Percentiles rank a stretch among this genome's conserved stretches.
Conservation (phyloP, 257 asterid species). For the Galeopsis tetrahit region DNA sequence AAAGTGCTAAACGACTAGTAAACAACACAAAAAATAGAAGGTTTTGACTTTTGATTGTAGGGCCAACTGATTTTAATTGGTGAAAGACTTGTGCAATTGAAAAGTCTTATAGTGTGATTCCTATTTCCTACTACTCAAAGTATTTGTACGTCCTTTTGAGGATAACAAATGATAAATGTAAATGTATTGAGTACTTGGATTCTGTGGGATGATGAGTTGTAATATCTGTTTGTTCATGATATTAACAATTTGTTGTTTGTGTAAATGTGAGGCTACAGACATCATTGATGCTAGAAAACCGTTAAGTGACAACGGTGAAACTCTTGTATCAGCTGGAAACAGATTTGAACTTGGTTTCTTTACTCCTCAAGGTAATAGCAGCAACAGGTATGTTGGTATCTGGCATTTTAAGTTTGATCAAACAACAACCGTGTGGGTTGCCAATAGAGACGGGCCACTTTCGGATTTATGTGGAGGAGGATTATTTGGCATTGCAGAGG, state of each 20-base stretch:
- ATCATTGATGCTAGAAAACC: slow-evolving; percentile 27
- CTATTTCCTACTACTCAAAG: too few relatives aligned
- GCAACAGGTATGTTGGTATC: slow-evolving; percentile 46
- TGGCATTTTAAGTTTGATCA: slow-evolving; percentile 41
- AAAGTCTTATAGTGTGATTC: background rate
- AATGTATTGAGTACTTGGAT: background rate
- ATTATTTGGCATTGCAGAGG: slow-evolving; percentile 29
- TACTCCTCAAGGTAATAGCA: slow-evolving; percentile 3
- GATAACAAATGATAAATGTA: too few relatives aligned
- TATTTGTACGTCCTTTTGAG: too few relatives aligned
- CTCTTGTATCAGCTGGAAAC: slow-evolving; percentile 46
- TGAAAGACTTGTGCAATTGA: background rate
- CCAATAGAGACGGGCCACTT: slow-evolving; percentile 34
- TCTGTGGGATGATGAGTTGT: slow-evolving; percentile 1
- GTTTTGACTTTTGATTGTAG: too few relatives aligned
- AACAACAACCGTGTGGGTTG: slow-evolving; percentile 56
- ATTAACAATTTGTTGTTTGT: background rate
- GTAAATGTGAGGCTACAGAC: slow-evolving; percentile 40
- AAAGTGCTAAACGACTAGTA: too few relatives aligned
- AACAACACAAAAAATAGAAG: too few relatives aligned
- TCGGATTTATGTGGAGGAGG: background rate
- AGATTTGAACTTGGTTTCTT: slow-evolving; percentile 54
- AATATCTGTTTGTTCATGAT: background rate
- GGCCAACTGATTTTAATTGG: background rate
- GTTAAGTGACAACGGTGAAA: slow-evolving; percentile 7